These are phyloP conservation scores for Colletotrichum aenigma DNA, from an alignment of 2,329 filamentous ascomycete species.

Conservation along the genomic window DNA sequence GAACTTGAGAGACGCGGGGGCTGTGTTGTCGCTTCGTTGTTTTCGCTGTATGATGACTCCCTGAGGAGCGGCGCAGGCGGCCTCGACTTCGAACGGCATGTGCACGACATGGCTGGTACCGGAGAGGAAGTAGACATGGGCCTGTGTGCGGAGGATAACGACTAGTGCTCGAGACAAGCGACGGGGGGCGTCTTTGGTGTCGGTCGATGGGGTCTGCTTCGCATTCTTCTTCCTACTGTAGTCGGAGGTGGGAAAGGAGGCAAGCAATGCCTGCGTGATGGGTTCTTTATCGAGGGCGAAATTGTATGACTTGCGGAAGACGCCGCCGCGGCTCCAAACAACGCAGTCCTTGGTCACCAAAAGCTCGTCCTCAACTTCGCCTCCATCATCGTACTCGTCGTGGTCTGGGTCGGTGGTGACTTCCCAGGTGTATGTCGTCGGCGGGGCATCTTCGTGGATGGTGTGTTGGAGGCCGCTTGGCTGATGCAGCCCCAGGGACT, in stretches of 20 bases:
- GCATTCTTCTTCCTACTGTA: constrained; percentile 29
- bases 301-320: constrained; percentile 84
- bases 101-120: constrained; percentile 90
- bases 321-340: constrained; percentile 86
- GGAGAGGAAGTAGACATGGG: constrained; percentile 89
- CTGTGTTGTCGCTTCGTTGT: constrained; percentile 54
- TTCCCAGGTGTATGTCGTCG: constrained; percentile 78
- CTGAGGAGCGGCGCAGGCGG: constrained; percentile 79
- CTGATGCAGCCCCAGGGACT: constrained; percentile 88
- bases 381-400: constrained; percentile 37
- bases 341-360: constrained; percentile 77
- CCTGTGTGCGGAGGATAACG: constrained; percentile 90
- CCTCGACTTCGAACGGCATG: constrained; percentile 92
- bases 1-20: constrained; percentile 59
- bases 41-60: constrained; percentile 90
- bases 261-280: constrained; percentile 84
- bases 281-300: constrained; percentile 87
- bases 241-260: constrained; percentile 72
- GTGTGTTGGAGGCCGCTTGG: constrained; percentile 85
- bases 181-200: constrained; percentile 12
- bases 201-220: constrained; percentile 1
- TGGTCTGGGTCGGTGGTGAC: constrained; percentile 47
- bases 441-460: constrained; percentile 75
- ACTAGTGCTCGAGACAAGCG: constrained; percentile 73
- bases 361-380: constrained; percentile 74